Evolutionary conservation across 139 green algal species (phyloP).

Genomic region (Chlorella sorokiniana): DNA sequence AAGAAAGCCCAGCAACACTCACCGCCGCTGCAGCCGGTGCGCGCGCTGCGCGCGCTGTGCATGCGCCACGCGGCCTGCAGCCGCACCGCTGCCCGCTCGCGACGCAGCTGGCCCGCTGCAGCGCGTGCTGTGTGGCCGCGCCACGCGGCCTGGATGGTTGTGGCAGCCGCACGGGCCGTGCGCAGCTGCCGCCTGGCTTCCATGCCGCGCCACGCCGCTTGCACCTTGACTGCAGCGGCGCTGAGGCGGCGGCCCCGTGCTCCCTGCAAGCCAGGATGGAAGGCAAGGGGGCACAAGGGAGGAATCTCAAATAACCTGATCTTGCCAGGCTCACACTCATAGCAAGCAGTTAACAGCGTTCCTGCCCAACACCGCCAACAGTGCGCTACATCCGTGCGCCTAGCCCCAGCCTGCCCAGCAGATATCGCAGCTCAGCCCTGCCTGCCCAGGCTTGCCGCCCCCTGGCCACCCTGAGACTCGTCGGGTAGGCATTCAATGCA

Average conservation of each 20-base stretch:
- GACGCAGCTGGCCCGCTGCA: conserved; percentile 16
- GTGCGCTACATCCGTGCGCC: too few relatives aligned
- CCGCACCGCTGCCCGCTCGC: conserved; percentile 46
- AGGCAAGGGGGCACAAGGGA: conserved; percentile 34
- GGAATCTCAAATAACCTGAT: neutral
- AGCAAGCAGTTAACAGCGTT: too few relatives aligned
- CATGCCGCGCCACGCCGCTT: conserved; percentile 44
- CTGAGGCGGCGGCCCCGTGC: conserved; percentile 42
- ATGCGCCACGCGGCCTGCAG: conserved; percentile 57
- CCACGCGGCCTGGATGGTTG: conserved; percentile 57
- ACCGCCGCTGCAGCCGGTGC: conserved; percentile 37
- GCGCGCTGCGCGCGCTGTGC: conserved; percentile 16
- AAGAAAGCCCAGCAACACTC: neutral
- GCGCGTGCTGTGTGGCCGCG: conserved; percentile 35
- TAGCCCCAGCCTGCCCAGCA: too few relatives aligned
- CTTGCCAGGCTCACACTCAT: neutral
- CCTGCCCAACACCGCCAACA: too few relatives aligned
- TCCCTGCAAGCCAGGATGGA: conserved; percentile 39
- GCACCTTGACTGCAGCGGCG: conserved; percentile 48
- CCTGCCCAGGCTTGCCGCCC: too few relatives aligned
- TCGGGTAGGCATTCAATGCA: too few relatives aligned
- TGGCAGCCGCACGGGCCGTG: conserved; percentile 11
- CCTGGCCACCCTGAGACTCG: too few relatives aligned
- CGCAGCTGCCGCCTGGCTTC: conserved; percentile 33
- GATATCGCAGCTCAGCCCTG: too few relatives aligned